Conservation (phyloP, 2,329 filamentous ascomycete species). For the Colletotrichum cuscutae region DNA sequence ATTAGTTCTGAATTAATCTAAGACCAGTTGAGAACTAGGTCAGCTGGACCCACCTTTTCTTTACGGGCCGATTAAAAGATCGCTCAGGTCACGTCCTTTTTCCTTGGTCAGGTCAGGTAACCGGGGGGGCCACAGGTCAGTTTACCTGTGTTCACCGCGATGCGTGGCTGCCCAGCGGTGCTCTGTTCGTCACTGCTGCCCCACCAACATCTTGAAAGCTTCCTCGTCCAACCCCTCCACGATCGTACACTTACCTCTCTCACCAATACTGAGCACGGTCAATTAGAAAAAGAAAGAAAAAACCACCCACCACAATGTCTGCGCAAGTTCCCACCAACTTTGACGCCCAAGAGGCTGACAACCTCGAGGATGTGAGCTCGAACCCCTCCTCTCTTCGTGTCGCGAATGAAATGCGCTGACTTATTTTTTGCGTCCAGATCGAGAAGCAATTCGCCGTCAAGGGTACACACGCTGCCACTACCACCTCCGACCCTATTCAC, state of each 20-base stretch:
- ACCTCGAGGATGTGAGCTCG: constrained; percentile 65
- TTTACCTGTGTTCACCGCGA: no score
- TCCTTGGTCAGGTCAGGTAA: no score
- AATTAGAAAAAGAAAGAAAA: neutral
- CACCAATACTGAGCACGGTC: neutral
- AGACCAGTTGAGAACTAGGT: no score
- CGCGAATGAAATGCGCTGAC: constrained; percentile 3
- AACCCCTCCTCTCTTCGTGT: neutral
- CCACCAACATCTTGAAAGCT: constrained; percentile 23
- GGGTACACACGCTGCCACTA: constrained; percentile 58
- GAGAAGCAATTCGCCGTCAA: constrained; percentile 99
- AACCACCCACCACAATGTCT: constrained; percentile 2
- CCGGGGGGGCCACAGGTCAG: no score
- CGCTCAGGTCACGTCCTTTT: no score
- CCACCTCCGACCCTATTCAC: no score
- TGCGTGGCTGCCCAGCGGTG: neutral
- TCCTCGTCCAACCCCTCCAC: neutral
- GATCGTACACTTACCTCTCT: neutral
- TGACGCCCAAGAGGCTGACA: constrained; percentile 65
- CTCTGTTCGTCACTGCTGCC: constrained; percentile 15
- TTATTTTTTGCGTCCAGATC: constrained; percentile 67
- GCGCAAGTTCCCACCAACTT: constrained; percentile 62
- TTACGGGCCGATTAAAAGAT: no score
- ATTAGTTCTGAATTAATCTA: no score
- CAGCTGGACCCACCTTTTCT: no score